Conservation (phyloP, 345 rosid species). For the Salix arbutifolia region DNA sequence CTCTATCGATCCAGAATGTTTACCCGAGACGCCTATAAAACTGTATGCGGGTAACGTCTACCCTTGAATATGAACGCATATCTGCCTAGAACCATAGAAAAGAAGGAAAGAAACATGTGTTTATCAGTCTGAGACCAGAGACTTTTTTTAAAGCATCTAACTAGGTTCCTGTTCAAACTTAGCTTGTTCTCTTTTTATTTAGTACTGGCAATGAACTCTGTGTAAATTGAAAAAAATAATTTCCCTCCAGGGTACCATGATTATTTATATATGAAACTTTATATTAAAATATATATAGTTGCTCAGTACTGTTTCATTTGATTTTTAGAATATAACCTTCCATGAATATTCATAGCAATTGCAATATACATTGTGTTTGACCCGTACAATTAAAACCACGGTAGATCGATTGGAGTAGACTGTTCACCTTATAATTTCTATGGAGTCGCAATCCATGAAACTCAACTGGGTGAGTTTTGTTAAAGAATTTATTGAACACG, state of each 20-base stretch:
- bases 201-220: background rate
- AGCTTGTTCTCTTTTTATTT: background rate
- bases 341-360: background rate
- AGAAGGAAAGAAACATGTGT: background rate
- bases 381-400: background rate
- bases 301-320: background rate
- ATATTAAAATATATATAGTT: too few species aligned
- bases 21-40: background rate
- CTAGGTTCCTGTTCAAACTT: slow-evolving; percentile 2
- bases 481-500: background rate
- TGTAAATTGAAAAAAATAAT: background rate
- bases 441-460: background rate
- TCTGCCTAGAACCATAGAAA: background rate
- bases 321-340: background rate
- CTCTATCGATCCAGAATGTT: background rate
- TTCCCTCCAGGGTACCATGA: too few species aligned
- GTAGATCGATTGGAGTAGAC: background rate
- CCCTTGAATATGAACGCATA: slow-evolving; percentile 4
- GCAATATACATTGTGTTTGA: background rate
- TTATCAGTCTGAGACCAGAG: slow-evolving; percentile 23
- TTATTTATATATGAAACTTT: too few species aligned
- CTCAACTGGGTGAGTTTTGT: background rate
- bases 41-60: background rate
- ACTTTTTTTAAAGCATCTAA: slow-evolving; percentile 20
- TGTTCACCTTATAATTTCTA: background rate